Evolutionary conservation across 2,329 filamentous ascomycete species (phyloP).

Genomic region (Exophiala xenobiotica): DNA sequence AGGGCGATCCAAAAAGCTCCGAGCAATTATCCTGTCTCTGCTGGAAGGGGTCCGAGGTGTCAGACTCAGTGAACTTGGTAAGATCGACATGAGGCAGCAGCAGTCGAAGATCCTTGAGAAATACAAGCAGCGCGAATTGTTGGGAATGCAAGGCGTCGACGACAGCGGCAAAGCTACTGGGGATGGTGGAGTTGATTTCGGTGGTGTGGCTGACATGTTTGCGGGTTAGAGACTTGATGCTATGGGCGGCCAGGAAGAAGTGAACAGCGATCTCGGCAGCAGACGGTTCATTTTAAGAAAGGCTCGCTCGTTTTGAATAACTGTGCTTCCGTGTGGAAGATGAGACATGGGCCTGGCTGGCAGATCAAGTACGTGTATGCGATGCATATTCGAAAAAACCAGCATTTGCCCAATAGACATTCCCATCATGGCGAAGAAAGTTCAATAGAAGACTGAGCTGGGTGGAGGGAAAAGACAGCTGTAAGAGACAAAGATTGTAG

Average conservation of each 20-base stretch:
- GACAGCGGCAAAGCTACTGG: conserved; percentile 44
- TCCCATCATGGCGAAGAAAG: too few species aligned
- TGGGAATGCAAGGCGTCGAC: conserved; percentile 27
- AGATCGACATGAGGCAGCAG: conserved; percentile 53
- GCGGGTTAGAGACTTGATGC: conserved; percentile 35
- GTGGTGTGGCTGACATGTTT: conserved; percentile 56
- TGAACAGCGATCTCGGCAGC: not conserved
- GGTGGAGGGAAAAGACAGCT: too few species aligned
- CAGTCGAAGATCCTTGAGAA: conserved; percentile 29
- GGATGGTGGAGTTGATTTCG: conserved; percentile 51
- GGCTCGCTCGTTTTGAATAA: too few species aligned
- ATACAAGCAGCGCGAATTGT: conserved; percentile 30
- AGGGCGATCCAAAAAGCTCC: conserved; percentile 70
- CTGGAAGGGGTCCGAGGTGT: conserved; percentile 85
- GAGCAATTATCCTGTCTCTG: conserved; percentile 78
- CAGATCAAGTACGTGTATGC: too few species aligned
- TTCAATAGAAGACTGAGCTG: too few species aligned
- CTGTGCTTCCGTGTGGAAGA: too few species aligned
- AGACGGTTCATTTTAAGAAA: not conserved
- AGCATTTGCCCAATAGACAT: too few species aligned
- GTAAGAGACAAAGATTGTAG: too few species aligned
- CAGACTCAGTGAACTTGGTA: conserved; percentile 90
- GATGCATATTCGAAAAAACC: too few species aligned
- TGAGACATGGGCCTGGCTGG: too few species aligned
- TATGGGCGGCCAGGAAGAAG: not conserved